Base-by-base conservation (phyloP, 2,329 filamentous ascomycete species). In the Trichoderma semiorbis region DNA sequence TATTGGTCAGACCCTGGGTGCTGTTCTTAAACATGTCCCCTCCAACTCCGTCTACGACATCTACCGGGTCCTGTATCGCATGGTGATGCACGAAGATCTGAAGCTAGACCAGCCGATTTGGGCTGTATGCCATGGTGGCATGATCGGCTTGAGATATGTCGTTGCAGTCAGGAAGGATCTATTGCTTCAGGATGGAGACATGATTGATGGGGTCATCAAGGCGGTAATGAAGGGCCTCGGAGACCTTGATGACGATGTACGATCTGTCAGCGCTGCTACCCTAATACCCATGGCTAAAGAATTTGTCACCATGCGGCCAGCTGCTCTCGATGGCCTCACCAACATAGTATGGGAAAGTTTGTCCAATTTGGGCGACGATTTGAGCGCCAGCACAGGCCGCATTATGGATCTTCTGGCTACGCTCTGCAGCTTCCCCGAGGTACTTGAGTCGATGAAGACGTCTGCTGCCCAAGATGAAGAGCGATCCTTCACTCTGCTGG, bases 351-450 rank as follows among this genome's bases (percentile, higher is more conserved):
- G 96, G 96, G 93, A 97, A 78, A 98, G 96, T 83, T 85, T 99
- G 28, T 97, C 95, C 4, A 97, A 97, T 79, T 85, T 99, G n/a
- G 95, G 95, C 75, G 96, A 99, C 79, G 96, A 99, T 79, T 86
- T 99, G 21, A 98, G 95, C 80, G 96, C 96, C 5, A 98, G 96
- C 80, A 99, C 97, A 11, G 96, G 96, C 62, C 97, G 94, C 71
- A 97, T 99, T 69, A 99, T 99, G 97, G 97, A 99, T 80, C 88
- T 99, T 53, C 87, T 99, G 21, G 96, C 97, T 16, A 98, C 96
- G 73, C 89, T 99, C 2, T 99, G 96, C 83, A 92, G 94, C 74
- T 99, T 98, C 84, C 93, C 93, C 0, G 90, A 97, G 82, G 95
- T 98, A 8, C 84, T 99, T 36, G 90, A 95, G 73, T 93, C 95